phyloP scores from a whole-genome alignment of 495 filamentous ascomycete genomes.

The Penicillium cosmopolitanum region DNA sequence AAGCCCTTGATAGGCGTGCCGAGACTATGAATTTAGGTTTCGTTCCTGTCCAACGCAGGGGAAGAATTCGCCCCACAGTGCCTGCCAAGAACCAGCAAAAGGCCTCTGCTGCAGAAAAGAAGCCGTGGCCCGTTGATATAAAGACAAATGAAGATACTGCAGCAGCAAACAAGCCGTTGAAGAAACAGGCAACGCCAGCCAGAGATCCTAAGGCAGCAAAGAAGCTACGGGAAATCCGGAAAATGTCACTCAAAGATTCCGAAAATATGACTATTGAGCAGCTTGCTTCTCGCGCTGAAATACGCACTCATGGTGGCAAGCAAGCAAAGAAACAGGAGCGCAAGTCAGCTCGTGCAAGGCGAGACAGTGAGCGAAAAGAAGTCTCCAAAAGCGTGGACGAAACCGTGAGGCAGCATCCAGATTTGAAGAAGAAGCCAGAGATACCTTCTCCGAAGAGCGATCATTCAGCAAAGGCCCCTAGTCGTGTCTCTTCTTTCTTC shows the following conservation, averaged over 20 bases:
- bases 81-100: not conserved
- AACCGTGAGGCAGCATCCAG: too few species aligned
- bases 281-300: too few species aligned
- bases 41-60: not conserved
- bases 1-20: not conserved
- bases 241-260: too few species aligned
- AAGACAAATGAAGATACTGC: too few species aligned
- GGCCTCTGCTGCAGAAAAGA: not conserved
- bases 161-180: too few species aligned
- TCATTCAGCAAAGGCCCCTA: not conserved
- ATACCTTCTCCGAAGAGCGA: not conserved
- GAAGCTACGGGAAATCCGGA: too few species aligned
- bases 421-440: not conserved
- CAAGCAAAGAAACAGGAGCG: too few species aligned
- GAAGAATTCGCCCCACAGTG: not conserved
- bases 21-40: slow-evolving; percentile 2
- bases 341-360: not conserved
- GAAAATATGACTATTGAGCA: too few species aligned
- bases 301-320: too few species aligned
- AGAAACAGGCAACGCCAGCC: too few species aligned
- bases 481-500: not conserved
- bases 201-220: too few species aligned
- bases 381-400: not conserved
- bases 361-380: not conserved
- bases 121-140: not conserved